Evolutionary conservation across 2,329 filamentous ascomycete species (phyloP), one percentile per base, ranked within the genome.

Genomic region (Setomelanomma holmii): DNA sequence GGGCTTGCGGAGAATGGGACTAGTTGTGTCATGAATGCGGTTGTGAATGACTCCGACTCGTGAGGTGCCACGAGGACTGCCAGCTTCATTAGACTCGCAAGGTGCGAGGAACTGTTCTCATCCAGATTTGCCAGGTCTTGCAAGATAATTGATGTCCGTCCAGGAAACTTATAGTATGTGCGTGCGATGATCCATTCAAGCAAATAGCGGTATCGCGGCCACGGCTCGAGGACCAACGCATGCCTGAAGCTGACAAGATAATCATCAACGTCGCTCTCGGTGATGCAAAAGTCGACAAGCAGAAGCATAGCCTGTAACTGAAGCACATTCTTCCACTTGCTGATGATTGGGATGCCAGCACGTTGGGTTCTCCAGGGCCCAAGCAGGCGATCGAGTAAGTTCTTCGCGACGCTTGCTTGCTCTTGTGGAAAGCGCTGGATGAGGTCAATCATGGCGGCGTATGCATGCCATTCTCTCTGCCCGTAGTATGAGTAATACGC

Each of bases 131-230:
- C 59, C 2, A 81, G 64, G 17, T 76, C 63, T 1, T 66, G 53
- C 3, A 80, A 58, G 10, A 79, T 70, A 1, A 65, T 54, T 2
- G 57, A 40, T n/a, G 70, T 55, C 19, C 74, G 69, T 1, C 64
- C 53, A 1, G 71, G 66, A 35, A 72, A 69, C 7, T 67, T 66
- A 14, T 74, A 64, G 42, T 78, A 77, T 12, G 78, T 73, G 4
- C 78, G 75, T 1, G 73, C 71, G n/a, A 80, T 70, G 43, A 77
- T 77, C 79, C 79, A 81, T 54, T 80, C 78, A 1, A 81, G 61
- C 2, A 82, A 58, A 53, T 76, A 79, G 19, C 80, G 73, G 57
- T 77, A 80, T 19, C 77, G 72, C 12, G 80, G 80, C 58, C 80
- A 72, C 6, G 77, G 77, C 51, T 82, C 80, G 8, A 80, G 59